Conservation (phyloP, 2,329 filamentous ascomycete species). For the Sporothrix pseudoabietina region DNA sequence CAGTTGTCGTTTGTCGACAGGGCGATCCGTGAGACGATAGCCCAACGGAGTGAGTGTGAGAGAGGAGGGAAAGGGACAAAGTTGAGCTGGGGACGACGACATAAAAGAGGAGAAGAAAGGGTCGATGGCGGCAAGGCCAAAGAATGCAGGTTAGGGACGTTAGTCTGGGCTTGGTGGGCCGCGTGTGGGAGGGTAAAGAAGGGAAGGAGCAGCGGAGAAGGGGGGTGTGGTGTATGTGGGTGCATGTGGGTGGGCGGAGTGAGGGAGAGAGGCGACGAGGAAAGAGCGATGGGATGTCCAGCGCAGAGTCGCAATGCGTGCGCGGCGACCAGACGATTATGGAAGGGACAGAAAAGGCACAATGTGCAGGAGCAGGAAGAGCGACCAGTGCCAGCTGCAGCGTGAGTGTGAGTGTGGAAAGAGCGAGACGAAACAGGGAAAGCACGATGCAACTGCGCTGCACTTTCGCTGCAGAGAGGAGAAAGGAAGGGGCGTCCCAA, state of each 20-base stretch:
- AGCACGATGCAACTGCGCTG: neutral
- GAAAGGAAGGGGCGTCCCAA: conserved; percentile 10
- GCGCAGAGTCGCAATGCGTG: conserved; percentile 11
- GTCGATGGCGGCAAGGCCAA: neutral
- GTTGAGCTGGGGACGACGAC: conserved; percentile 6
- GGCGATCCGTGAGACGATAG: neutral
- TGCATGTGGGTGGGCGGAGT: conserved; percentile 17
- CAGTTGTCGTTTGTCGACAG: conserved; percentile 2
- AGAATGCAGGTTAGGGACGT: conserved; percentile 17
- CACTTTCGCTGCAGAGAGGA: neutral
- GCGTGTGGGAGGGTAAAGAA: conserved; percentile 1
- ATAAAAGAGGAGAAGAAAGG: conserved; percentile 21
- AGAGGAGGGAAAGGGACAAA: neutral
- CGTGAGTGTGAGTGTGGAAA: neutral
- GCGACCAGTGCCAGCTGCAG: neutral
- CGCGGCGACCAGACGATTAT: neutral
- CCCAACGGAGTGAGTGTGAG: neutral
- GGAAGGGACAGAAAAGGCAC: neutral
- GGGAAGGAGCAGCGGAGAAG: conserved; percentile 17
- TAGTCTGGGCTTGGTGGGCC: conserved; percentile 15
- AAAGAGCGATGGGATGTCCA: conserved; percentile 13
- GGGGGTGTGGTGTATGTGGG: conserved; percentile 18
- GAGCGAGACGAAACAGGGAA: neutral
- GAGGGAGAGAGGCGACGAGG: neutral
- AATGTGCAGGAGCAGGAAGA: neutral